phyloP scores from a whole-genome alignment of 2,329 filamentous ascomycete species.

The Aspergillus pseudotamarii region DNA sequence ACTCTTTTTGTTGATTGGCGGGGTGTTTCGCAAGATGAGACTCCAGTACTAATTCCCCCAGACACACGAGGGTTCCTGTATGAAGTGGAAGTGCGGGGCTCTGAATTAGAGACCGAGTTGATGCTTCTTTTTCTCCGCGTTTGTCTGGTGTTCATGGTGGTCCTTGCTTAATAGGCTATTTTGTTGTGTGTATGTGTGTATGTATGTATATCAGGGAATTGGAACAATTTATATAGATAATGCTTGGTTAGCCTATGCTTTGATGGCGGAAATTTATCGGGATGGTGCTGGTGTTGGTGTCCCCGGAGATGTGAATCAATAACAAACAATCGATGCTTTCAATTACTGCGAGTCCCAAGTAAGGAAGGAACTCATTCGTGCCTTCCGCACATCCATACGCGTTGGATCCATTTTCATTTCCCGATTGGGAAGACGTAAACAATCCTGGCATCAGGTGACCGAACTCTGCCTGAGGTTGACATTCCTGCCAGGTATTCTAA shows the following conservation, averaged over 20 bases:
- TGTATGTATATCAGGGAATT: background rate
- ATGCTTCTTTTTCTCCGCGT: slow-evolving; percentile 31
- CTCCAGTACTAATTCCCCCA: background rate
- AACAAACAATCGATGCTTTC: slow-evolving; percentile 4
- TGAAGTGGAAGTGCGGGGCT: slow-evolving; percentile 10
- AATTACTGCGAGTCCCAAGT: background rate
- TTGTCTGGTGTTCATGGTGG: slow-evolving; percentile 30
- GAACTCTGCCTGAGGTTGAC: slow-evolving; percentile 10
- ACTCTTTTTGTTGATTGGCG: slow-evolving; percentile 44
- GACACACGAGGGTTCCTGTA: slow-evolving; percentile 7
- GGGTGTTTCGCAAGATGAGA: slow-evolving; percentile 28
- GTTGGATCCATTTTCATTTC: slow-evolving; percentile 18
- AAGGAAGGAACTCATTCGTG: slow-evolving; percentile 7
- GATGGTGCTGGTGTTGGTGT: background rate
- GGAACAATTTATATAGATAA: background rate
- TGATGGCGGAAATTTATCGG: background rate
- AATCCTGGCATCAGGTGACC: slow-evolving; percentile 23
- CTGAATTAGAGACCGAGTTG: slow-evolving; percentile 19
- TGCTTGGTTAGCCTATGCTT: background rate
- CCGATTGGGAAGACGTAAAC: slow-evolving; percentile 24
- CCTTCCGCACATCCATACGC: slow-evolving; percentile 17
- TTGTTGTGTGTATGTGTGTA: background rate
- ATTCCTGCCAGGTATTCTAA: background rate
- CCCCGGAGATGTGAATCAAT: background rate
- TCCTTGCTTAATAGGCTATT: background rate